Evolutionary conservation across 2,329 filamentous ascomycete genomes (phyloP).

Genomic region (Trichoderma sp.): DNA sequence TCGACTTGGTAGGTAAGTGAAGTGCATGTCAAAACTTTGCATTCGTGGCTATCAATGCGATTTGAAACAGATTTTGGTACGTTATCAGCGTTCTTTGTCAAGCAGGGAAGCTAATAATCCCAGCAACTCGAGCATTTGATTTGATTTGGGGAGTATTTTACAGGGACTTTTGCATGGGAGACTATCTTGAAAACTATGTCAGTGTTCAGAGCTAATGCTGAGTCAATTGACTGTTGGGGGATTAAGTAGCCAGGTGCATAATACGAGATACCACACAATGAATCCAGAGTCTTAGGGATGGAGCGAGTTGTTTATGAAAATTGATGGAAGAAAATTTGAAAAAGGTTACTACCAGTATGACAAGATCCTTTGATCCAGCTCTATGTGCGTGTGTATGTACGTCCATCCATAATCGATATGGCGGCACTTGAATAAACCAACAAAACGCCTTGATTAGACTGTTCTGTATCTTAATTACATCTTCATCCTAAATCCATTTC

Average conservation of each 20-base stretch:
- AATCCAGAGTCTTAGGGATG: neutral
- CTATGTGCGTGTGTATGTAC: conserved; percentile 9
- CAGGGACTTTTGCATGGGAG: neutral
- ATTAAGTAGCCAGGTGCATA: neutral
- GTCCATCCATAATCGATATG: conserved; percentile 12
- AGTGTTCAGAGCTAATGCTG: neutral
- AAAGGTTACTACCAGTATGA: conserved; percentile 10
- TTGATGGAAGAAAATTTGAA: neutral
- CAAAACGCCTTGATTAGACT: conserved; percentile 20
- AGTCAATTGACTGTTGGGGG: neutral
- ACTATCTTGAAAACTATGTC: neutral
- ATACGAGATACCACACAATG: neutral
- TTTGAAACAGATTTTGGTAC: neutral
- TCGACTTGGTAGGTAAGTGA: neutral
- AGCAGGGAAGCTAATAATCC: neutral
- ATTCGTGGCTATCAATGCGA: neutral
- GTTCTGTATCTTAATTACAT: neutral
- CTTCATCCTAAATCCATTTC: neutral
- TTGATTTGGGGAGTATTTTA: neutral
- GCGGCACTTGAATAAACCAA: neutral
- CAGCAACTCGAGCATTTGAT: neutral
- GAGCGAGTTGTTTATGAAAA: neutral
- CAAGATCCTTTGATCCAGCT: conserved; percentile 1
- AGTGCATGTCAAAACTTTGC: neutral
- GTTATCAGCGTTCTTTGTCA: neutral